Evolutionary conservation across 2,329 filamentous ascomycete genomes (phyloP).

Genomic region (Colletotrichum euphorbiae): DNA sequence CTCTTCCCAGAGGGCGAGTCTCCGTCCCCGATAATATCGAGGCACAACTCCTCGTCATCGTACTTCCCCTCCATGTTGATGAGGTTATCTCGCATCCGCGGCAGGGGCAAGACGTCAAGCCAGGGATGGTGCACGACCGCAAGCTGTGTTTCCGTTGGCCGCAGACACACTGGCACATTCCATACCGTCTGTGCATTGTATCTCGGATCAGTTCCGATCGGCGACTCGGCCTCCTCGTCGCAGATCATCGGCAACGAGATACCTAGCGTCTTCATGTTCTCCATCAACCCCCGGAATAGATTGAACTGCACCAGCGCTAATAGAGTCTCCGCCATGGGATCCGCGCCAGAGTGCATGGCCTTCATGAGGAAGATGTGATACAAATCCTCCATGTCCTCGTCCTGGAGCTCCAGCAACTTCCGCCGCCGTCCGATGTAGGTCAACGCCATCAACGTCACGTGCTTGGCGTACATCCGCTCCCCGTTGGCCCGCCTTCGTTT

Average conservation of each 20-base stretch:
- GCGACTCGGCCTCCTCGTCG: constrained; percentile 38
- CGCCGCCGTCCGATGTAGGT: constrained; percentile 16
- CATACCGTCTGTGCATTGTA: not conserved
- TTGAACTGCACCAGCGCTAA: constrained; percentile 45
- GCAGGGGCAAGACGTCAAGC: constrained; percentile 51
- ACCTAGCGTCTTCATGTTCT: constrained; percentile 47
- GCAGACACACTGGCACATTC: constrained; percentile 11
- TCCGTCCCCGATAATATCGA: constrained; percentile 19
- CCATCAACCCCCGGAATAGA: constrained; percentile 69
- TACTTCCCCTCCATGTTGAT: constrained; percentile 37
- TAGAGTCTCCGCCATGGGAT: constrained; percentile 21
- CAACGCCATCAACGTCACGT: constrained; percentile 15
- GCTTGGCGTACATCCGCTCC: not conserved
- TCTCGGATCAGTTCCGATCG: constrained; percentile 27
- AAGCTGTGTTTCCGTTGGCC: constrained; percentile 48
- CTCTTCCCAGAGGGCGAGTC: constrained; percentile 39
- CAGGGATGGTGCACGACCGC: constrained; percentile 49
- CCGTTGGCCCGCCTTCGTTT: not conserved
- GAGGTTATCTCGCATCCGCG: constrained; percentile 50
- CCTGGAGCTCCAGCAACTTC: not conserved
- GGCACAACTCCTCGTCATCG: constrained; percentile 41
- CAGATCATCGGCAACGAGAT: constrained; percentile 35
- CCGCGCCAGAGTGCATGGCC: not conserved
- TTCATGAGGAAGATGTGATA: constrained; percentile 21
- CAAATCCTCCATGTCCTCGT: constrained; percentile 29